Conservation (phyloP, 164 flowering plant species). For the Magnolia changhungtana region DNA sequence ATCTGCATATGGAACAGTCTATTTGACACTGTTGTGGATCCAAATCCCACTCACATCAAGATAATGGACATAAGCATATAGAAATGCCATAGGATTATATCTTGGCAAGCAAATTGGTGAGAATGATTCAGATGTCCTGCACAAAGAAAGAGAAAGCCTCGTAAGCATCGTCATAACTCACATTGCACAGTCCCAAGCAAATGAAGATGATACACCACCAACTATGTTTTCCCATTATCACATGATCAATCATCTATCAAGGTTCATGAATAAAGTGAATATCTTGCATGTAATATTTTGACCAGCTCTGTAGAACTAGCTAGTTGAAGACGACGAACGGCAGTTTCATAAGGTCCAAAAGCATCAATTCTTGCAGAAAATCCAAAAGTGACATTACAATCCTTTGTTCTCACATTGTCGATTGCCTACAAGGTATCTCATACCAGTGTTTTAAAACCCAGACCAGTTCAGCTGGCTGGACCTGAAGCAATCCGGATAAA, state of each 20-base stretch:
- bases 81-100: constrained; percentile 95
- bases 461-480: too few species aligned
- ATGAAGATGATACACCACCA: not conserved
- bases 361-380: too few species aligned
- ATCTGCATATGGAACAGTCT: not conserved
- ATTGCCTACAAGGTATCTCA: too few species aligned
- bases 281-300: not conserved
- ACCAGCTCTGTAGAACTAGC: not conserved
- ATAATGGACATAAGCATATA: constrained; percentile 88
- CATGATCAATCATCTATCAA: too few species aligned
- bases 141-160: constrained; percentile 15
- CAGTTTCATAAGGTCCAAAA: too few species aligned
- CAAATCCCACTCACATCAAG: constrained; percentile 67
- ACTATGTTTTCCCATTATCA: not conserved
- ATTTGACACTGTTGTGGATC: not conserved
- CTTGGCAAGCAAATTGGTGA: constrained; percentile 98
- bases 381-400: too few species aligned
- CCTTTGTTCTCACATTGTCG: too few species aligned
- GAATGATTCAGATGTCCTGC: constrained; percentile 99
- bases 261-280: not conserved
- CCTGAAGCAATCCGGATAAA: too few species aligned
- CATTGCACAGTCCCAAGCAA: not conserved
- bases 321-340: not conserved
- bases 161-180: not conserved
- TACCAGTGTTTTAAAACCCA: too few species aligned